These are phyloP conservation scores for Vigna nakashimae DNA, from an alignment of 306 rosid species.

Conservation along the genomic window DNA sequence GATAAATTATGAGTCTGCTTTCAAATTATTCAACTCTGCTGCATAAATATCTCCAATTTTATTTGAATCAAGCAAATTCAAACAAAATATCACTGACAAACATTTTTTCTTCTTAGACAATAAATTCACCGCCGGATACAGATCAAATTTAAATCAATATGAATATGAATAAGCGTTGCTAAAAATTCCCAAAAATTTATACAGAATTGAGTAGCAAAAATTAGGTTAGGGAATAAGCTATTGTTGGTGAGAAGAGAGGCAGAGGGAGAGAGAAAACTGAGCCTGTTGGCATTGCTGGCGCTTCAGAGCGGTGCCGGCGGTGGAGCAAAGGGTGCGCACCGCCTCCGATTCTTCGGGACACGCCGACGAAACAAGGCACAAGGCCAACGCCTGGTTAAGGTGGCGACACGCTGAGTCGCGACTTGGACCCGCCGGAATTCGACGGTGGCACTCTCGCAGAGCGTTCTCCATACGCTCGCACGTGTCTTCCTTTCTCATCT, in stretches of 20 bases:
- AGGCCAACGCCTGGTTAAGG: slow-evolving; percentile 60
- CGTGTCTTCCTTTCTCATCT: slow-evolving; percentile 19
- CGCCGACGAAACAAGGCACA: slow-evolving; percentile 56
- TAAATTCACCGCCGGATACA: not conserved
- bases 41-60: not conserved
- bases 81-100: no score
- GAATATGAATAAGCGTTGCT: no score
- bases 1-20: no score
- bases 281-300: slow-evolving; percentile 76
- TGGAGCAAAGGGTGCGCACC: slow-evolving; percentile 63
- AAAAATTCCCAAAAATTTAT: not conserved
- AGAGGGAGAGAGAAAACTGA: slow-evolving; percentile 61
- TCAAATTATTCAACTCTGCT: not conserved
- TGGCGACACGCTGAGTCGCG: slow-evolving; percentile 64
- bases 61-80: no score
- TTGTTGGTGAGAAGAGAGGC: slow-evolving; percentile 57
- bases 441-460: slow-evolving; percentile 65
- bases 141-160: not conserved
- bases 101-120: not conserved
- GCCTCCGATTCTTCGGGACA: slow-evolving; percentile 62
- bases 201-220: not conserved
- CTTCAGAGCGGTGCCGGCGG: slow-evolving; percentile 65
- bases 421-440: slow-evolving; percentile 52
- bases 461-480: slow-evolving; percentile 63
- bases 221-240: slow-evolving; percentile 27